A percentile compares a stretch with the other conserved stretches of the same genome.
Conservation (phyloP, 495 filamentous ascomycete species). For the Aspergillus mulundensis region DNA sequence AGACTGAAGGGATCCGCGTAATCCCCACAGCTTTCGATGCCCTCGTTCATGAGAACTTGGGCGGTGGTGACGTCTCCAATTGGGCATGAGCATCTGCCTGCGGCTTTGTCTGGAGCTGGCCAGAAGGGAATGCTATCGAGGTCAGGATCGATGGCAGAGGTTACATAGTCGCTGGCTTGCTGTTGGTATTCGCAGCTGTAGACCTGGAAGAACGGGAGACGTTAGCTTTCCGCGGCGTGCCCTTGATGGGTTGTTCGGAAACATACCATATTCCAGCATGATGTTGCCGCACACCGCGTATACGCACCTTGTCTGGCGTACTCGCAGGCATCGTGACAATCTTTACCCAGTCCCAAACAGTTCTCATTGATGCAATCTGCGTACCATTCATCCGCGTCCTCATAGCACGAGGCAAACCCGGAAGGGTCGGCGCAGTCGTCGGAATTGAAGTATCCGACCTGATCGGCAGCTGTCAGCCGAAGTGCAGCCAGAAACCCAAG, state of each 20-base stretch:
- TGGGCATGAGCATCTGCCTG: background rate
- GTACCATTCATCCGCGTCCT: background rate
- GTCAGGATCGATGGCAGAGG: background rate
- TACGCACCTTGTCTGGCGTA: background rate
- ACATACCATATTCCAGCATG: conserved; percentile 9
- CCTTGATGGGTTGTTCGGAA: background rate
- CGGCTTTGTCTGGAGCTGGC: conserved; percentile 3
- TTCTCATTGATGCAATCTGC: background rate
- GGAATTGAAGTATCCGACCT: conserved; percentile 6
- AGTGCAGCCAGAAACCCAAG: no score
- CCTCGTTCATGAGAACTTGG: background rate
- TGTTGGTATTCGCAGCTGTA: conserved; percentile 8
- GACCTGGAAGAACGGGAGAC: background rate
- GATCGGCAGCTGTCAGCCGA: background rate
- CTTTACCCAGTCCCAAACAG: background rate
- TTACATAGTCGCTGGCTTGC: background rate
- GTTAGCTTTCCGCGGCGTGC: background rate
- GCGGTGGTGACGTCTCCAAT: background rate
- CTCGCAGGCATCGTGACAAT: conserved; percentile 3
- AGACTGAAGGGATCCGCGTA: no score
- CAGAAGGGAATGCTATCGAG: background rate
- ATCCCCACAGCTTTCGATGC: background rate
- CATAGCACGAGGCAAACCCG: conserved; percentile 4
- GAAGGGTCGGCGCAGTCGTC: conserved; percentile 2
- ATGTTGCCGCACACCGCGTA: background rate